A percentile compares a stretch with the other conserved stretches of the same genome.
Conservation (phyloP, 1,284 basidiomycete genomes). For the Apiotrichum brassicae region DNA sequence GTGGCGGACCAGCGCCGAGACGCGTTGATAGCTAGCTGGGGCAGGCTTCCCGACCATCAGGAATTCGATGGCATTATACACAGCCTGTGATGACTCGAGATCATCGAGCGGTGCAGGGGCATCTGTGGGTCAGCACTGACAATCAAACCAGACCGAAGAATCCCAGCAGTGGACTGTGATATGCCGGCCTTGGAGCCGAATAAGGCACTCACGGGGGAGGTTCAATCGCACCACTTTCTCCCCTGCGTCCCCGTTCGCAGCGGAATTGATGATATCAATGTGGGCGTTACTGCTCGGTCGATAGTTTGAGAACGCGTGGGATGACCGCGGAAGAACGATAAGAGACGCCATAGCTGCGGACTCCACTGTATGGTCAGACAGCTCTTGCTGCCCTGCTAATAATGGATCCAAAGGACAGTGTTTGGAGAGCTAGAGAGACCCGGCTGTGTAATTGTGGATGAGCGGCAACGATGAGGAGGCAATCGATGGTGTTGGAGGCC, state of each 20-base stretch:
- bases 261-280: slow-evolving; percentile 26
- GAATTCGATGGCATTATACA: slow-evolving; percentile 11
- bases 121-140: too few species aligned
- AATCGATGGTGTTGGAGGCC: too few species aligned
- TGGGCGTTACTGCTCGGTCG: slow-evolving; percentile 36
- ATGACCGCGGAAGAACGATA: slow-evolving; percentile 18
- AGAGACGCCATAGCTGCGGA: slow-evolving; percentile 33
- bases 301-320: slow-evolving; percentile 32
- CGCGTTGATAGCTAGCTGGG: slow-evolving; percentile 23
- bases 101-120: too few species aligned
- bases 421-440: too few species aligned
- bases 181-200: background rate
- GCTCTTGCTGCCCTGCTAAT: too few species aligned
- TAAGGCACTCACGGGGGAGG: slow-evolving; percentile 16
- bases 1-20: slow-evolving; percentile 24
- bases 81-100: too few species aligned
- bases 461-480: too few species aligned
- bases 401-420: too few species aligned
- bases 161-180: too few species aligned
- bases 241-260: background rate
- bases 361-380: too few species aligned
- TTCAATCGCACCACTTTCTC: slow-evolving; percentile 19
- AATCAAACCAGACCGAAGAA: too few species aligned
- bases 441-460: too few species aligned
- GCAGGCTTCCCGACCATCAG: slow-evolving; percentile 27